A percentile compares a stretch with the other conserved stretches of the same genome.
phyloP scores from a whole-genome alignment of 2,329 filamentous ascomycete genomes.

The Ophiostoma montium region DNA sequence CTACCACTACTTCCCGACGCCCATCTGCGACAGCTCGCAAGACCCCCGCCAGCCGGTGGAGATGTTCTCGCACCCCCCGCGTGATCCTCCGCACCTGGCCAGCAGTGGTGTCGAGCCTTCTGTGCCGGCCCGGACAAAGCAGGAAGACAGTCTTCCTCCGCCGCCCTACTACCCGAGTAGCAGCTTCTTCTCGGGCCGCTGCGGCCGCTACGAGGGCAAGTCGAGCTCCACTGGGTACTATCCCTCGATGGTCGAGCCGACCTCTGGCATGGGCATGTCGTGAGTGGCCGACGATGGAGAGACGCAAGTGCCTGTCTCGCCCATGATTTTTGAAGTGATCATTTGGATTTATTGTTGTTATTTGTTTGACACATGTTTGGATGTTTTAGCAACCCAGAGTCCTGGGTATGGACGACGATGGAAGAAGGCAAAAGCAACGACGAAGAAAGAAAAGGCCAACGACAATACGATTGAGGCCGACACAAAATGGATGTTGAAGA shows the following conservation, averaged over 20 bases:
- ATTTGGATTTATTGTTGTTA: background rate
- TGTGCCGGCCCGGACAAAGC: slow-evolving; percentile 30
- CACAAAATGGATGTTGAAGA: background rate
- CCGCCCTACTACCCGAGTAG: slow-evolving; percentile 28
- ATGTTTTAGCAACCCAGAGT: background rate
- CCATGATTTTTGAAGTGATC: background rate
- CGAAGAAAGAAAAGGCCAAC: background rate
- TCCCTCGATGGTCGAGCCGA: slow-evolving; percentile 31
- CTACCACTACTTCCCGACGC: slow-evolving; percentile 40
- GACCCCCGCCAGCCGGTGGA: slow-evolving; percentile 33
- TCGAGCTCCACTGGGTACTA: slow-evolving; percentile 38
- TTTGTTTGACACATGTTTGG: background rate
- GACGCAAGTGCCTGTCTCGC: too few relatives aligned
- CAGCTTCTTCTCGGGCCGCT: slow-evolving; percentile 26
- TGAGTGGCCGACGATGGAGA: slow-evolving; percentile 10
- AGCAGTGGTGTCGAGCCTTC: slow-evolving; percentile 1
- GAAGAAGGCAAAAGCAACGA: background rate
- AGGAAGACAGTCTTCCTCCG: slow-evolving; percentile 27
- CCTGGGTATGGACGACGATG: background rate
- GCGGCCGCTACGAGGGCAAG: slow-evolving; percentile 40
- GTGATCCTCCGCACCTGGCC: slow-evolving; percentile 19
- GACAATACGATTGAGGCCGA: background rate
- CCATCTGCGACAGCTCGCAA: slow-evolving; percentile 34
- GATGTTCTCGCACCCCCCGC: slow-evolving; percentile 28
- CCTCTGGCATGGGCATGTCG: slow-evolving; percentile 33